phyloP scores from a whole-genome alignment of 805 yeast species.

The Jamesozyma lodderae region DNA sequence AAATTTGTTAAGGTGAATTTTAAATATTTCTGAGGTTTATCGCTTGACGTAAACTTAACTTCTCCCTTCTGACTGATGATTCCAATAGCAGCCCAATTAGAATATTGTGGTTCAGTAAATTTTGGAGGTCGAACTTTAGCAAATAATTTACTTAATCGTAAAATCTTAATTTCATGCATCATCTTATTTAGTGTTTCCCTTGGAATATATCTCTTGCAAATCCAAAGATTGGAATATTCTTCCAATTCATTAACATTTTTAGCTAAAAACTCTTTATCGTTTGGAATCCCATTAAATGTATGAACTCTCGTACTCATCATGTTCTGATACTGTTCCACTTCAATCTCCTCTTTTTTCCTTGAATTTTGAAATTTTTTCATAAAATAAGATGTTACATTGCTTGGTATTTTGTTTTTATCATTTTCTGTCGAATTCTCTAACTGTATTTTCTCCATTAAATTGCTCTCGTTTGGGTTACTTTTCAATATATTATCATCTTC shows the following conservation, averaged over 20 bases:
- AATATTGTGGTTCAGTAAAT: slow-evolving; percentile 56
- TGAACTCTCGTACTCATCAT: slow-evolving; percentile 33
- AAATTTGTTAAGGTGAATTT: slow-evolving; percentile 62
- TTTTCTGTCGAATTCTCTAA: slow-evolving; percentile 1
- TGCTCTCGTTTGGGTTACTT: slow-evolving; percentile 11
- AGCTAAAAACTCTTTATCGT: slow-evolving; percentile 17
- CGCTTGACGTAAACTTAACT: slow-evolving; percentile 37
- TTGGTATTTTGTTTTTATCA: not conserved
- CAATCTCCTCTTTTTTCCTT: slow-evolving; percentile 18
- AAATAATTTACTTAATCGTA: slow-evolving; percentile 49
- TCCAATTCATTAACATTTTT: slow-evolving; percentile 37
- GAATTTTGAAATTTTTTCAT: slow-evolving; percentile 24
- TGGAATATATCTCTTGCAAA: slow-evolving; percentile 41
- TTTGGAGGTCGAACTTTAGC: slow-evolving; percentile 63
- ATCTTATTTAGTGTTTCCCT: slow-evolving; percentile 28
- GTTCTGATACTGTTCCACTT: slow-evolving; percentile 16
- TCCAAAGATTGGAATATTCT: slow-evolving; percentile 34
- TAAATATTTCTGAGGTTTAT: slow-evolving; percentile 44
- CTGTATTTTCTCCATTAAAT: slow-evolving; percentile 1
- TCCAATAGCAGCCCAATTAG: slow-evolving; percentile 79
- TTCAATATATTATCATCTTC: not conserved
- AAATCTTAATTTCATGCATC: slow-evolving; percentile 42
- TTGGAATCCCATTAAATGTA: slow-evolving; percentile 28
- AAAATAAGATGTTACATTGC: slow-evolving; percentile 27
- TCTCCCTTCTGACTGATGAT: slow-evolving; percentile 50